A percentile compares a stretch with the other conserved stretches of the same genome.
phyloP scores from a whole-genome alignment of 768 basidiomycete genomes.

The Phanerochaete carnosa region DNA sequence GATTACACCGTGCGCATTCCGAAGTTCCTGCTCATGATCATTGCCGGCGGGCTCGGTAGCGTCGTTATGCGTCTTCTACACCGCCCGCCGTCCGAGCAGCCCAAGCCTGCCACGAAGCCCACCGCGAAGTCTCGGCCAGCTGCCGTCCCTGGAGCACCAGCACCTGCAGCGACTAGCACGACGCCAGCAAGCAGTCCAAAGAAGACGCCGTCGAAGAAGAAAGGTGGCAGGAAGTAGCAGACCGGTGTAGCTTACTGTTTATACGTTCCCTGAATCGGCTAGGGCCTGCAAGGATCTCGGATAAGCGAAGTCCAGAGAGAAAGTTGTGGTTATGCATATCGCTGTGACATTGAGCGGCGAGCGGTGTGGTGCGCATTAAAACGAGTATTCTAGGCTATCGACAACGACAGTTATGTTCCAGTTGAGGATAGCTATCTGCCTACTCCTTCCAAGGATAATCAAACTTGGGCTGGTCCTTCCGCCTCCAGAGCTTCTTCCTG shows the following conservation, averaged over 20 bases:
- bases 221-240: slow-evolving; percentile 29
- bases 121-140: too few species aligned
- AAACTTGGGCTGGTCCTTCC: slow-evolving; percentile 82
- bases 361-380: background rate
- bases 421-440: background rate
- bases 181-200: slow-evolving; percentile 11
- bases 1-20: slow-evolving; percentile 52
- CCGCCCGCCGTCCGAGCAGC: slow-evolving; percentile 15
- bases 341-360: background rate
- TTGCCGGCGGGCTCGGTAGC: slow-evolving; percentile 66
- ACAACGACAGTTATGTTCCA: background rate
- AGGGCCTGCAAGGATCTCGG: background rate
- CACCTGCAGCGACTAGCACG: background rate
- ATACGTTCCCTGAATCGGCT: background rate
- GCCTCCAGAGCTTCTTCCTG: slow-evolving; percentile 90
- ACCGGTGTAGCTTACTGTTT: background rate
- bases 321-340: background rate
- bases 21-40: slow-evolving; percentile 66
- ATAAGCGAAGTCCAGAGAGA: background rate
- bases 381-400: background rate
- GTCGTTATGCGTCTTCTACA: slow-evolving; percentile 67
- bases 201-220: slow-evolving; percentile 28
- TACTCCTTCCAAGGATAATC: slow-evolving; percentile 86
- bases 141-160: background rate
- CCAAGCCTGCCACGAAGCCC: background rate